phyloP scores from a whole-genome alignment of 495 filamentous ascomycete genomes.

The Podospora sp. region DNA sequence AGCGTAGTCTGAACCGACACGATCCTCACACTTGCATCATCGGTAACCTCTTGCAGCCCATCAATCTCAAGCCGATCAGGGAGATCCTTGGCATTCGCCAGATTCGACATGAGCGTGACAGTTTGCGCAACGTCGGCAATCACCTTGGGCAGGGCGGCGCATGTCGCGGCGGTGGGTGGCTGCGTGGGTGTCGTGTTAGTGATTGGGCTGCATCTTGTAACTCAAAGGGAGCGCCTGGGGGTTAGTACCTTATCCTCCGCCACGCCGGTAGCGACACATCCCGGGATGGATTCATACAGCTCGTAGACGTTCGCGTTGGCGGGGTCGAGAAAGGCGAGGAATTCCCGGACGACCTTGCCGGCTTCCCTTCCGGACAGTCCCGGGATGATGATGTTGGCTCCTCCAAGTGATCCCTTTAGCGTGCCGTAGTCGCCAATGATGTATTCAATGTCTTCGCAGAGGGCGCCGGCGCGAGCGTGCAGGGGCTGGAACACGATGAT shows the following conservation, averaged over 20 bases:
- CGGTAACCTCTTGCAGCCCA: not conserved
- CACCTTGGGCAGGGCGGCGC: not conserved
- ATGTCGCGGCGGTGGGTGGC: not conserved
- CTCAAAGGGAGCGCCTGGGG: no score
- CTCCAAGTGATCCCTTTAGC: not conserved
- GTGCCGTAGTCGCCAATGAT: conserved; percentile 2
- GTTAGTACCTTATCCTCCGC: not conserved
- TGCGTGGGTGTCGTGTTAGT: not conserved
- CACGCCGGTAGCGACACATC: not conserved
- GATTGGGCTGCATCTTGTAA: not conserved
- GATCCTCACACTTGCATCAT: not conserved
- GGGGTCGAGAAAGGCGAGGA: not conserved
- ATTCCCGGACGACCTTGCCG: not conserved
- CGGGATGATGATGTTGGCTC: not conserved
- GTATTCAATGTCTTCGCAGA: not conserved
- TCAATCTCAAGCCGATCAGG: not conserved
- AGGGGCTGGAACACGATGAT: not conserved
- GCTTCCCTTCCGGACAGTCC: not conserved
- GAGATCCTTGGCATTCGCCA: not conserved
- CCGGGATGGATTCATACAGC: not conserved
- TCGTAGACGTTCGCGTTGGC: not conserved
- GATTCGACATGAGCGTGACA: not conserved
- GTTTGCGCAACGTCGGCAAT: not conserved
- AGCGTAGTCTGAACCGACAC: not conserved
- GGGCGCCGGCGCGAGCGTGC: not conserved